Evolutionary conservation across 1,284 basidiomycete genomes (phyloP), one percentile per base, ranked within the genome.

Genomic region (Leccinum proximum): DNA sequence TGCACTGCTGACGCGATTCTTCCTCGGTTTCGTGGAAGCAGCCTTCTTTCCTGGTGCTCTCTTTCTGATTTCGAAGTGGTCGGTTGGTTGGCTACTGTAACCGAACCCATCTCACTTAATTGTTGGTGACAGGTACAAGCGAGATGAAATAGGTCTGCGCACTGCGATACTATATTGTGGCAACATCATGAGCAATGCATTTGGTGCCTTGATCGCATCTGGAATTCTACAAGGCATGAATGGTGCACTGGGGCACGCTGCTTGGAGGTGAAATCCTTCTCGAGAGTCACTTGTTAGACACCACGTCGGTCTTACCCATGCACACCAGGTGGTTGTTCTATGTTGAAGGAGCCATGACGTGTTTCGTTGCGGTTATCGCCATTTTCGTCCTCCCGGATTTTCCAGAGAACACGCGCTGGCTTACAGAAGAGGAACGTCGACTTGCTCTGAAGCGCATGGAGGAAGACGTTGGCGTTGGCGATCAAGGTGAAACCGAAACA

Each of bases 371-470:
- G 7, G 70, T 86, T 63, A 63, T 79, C 56, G 82, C 88, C 14
- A 81, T 88, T 37, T 87, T 89, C 74, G 79, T 93, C 65, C 82
- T 94, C 4, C 92, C 92, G 7, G 92, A 94, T 75, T 91, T 94
- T 73, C 89, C 89, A 3, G 74, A 79, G 5, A 88, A 80, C 1
- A 83, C 85, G n/a, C 76, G 70, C 60, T 91, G 86, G 84, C 80
- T 91, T 7, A 80, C 82, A 4, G 81, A 82, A 10, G 74, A 83
- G 48, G 93, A 95, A 75, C 80, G 82, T 30, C 80, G 82, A 22
- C 82, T 95, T 22, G 91, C 93, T 2, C 78, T 89, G 67, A 81
- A 81, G 33, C 85, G 92, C 33, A 87, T 94, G 85, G 78, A 82
- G 57, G 92, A 94, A 73, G 92, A 94, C 66, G 85, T 81, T 13